Evolutionary conservation across 345 rosid species (phyloP).

Genomic region (Trapa bicornis): DNA sequence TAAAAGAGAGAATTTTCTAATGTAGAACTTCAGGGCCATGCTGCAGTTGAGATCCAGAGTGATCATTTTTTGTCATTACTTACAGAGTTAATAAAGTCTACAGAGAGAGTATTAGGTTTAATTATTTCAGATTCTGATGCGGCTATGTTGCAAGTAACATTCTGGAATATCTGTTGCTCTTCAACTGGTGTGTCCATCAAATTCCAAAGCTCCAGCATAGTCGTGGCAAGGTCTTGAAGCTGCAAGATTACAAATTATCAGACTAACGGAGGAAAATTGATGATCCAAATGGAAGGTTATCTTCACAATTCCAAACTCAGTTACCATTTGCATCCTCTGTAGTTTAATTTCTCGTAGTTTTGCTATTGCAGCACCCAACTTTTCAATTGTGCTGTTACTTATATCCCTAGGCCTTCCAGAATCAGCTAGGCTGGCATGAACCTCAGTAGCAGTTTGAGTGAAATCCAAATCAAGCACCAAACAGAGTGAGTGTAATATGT

Average conservation of each 20-base stretch:
- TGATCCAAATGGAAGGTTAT: conserved; percentile 2
- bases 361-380: conserved; percentile 30
- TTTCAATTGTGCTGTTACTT: conserved; percentile 44
- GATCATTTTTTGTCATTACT: conserved; percentile 15
- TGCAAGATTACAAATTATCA: conserved; percentile 19
- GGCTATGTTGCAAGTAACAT: conserved; percentile 85
- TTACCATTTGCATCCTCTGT: conserved; percentile 86
- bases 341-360: conserved; percentile 58
- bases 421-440: conserved; percentile 47
- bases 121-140: conserved; percentile 88
- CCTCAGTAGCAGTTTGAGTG: conserved; percentile 33
- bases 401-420: conserved; percentile 40
- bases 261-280: neutral
- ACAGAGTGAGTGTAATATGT: conserved; percentile 38
- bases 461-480: conserved; percentile 73
- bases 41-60: neutral
- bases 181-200: conserved; percentile 97
- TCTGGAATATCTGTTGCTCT: conserved; percentile 83
- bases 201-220: conserved; percentile 92
- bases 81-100: conserved; percentile 66
- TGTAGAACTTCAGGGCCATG: neutral
- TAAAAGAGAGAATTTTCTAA: conserved; percentile 6
- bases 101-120: conserved; percentile 72
- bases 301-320: neutral
- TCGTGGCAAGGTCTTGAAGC: conserved; percentile 96